phyloP scores from a whole-genome alignment of 768 basidiomycete species.

The Amanita jacksonii region DNA sequence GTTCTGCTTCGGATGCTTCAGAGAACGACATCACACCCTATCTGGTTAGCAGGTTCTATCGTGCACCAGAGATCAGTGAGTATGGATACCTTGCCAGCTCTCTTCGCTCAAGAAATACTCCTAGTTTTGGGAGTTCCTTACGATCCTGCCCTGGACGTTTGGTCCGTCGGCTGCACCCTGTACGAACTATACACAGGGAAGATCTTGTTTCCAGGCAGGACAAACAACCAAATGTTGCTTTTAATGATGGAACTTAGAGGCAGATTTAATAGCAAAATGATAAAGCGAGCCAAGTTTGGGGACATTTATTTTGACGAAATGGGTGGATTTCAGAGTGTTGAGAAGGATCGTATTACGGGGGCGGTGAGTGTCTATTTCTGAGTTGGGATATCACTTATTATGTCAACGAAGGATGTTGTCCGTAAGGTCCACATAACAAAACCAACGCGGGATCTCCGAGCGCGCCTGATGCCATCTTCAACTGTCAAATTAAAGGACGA shows the following conservation, averaged over 20 bases:
- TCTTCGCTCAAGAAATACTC: conserved; percentile 8
- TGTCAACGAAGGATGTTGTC: conserved; percentile 54
- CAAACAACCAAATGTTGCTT: conserved; percentile 96
- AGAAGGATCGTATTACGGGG: conserved; percentile 77
- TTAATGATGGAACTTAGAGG: conserved; percentile 99
- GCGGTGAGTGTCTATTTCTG: conserved; percentile 43
- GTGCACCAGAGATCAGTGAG: conserved; percentile 97
- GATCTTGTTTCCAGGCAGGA: conserved; percentile 93
- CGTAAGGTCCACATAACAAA: conserved; percentile 80
- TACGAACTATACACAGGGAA: conserved; percentile 94
- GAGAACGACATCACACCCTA: conserved; percentile 98
- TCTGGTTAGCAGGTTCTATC: conserved; percentile 94
- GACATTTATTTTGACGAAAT: conserved; percentile 91
- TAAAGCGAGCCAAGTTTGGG: conserved; percentile 91
- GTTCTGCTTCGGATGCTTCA: conserved; percentile 90
- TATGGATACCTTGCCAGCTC: conserved; percentile 5
- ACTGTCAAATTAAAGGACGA: conserved; percentile 81
- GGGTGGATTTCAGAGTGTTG: conserved; percentile 76
- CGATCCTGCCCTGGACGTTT: conserved; percentile 87
- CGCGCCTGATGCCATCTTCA: conserved; percentile 73
- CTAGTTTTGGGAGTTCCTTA: conserved; percentile 92
- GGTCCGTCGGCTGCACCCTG: conserved; percentile 98
- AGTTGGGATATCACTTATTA: background rate
- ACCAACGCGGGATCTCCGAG: conserved; percentile 70
- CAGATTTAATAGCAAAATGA: conserved; percentile 85